Conservation (phyloP, 164 flowering plant genomes). For the Akebia trifoliata region DNA sequence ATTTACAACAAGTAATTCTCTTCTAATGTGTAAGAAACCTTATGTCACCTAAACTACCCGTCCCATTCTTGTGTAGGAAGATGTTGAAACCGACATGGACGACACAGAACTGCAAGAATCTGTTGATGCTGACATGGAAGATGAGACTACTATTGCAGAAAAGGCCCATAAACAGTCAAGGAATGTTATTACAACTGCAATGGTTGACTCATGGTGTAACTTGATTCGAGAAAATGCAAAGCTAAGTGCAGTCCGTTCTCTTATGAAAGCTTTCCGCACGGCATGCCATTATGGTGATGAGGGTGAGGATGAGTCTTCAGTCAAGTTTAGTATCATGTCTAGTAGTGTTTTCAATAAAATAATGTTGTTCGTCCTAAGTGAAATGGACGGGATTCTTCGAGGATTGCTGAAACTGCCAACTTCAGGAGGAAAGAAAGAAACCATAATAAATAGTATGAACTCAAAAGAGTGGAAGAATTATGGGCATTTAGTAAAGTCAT, state of each 20-base stretch:
- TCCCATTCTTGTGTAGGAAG: constrained; percentile 30
- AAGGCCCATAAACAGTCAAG: constrained; percentile 30
- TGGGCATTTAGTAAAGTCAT: constrained; percentile 72
- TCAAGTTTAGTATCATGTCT: constrained; percentile 58
- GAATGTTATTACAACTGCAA: constrained; percentile 57
- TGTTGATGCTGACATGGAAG: constrained; percentile 23
- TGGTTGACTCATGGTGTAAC: constrained; percentile 81
- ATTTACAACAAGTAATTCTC: neutral
- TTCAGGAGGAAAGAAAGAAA: constrained; percentile 83
- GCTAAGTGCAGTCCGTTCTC: constrained; percentile 57
- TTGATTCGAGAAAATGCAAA: constrained; percentile 44
- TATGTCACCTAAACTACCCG: neutral
- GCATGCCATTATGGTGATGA: constrained; percentile 98
- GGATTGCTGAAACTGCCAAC: constrained; percentile 56
- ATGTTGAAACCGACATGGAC: constrained; percentile 33
- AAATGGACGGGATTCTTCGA: constrained; percentile 86
- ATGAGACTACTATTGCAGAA: constrained; percentile 15
- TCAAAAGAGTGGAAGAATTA: constrained; percentile 72
- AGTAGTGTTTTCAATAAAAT: constrained; percentile 84
- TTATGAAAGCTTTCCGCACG: constrained; percentile 64
- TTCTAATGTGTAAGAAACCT: neutral
- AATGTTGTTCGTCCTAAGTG: constrained; percentile 66
- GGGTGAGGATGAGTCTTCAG: constrained; percentile 39
- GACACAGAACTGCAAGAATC: constrained; percentile 18
- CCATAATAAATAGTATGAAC: constrained; percentile 38